A percentile compares a stretch with the other conserved stretches of the same genome.
Conservation (phyloP, 495 filamentous ascomycete genomes). For the Penicillium pancosmium region DNA sequence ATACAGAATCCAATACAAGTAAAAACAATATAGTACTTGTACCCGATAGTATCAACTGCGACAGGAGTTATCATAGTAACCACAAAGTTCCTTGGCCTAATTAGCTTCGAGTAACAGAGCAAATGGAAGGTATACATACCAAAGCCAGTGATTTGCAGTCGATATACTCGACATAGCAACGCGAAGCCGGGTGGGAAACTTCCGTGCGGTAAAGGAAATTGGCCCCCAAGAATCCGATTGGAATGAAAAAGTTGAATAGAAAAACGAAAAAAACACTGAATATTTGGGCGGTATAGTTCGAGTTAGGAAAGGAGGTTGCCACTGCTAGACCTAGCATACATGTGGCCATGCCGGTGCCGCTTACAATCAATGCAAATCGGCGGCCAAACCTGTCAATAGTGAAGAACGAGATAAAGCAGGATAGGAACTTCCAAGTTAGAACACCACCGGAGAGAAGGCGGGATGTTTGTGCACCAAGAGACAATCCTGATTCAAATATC, state of each 20-base stretch:
- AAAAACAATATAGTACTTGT: conserved; percentile 40
- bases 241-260: conserved; percentile 61
- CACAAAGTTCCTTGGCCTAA: conserved; percentile 48
- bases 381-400: conserved; percentile 54
- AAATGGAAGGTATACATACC: conserved; percentile 3
- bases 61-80: conserved; percentile 59
- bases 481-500: conserved; percentile 24
- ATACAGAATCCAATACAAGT: conserved; percentile 25
- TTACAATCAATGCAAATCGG: conserved; percentile 48
- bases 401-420: conserved; percentile 40
- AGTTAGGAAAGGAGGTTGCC: conserved; percentile 14
- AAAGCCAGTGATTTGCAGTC: conserved; percentile 41
- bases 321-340: conserved; percentile 50
- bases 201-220: conserved; percentile 60
- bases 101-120: too few species aligned
- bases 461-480: conserved; percentile 12
- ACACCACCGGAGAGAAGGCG: conserved; percentile 24
- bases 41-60: conserved; percentile 23
- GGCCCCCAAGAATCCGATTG: conserved; percentile 57
- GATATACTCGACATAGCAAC: conserved; percentile 48
- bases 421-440: conserved; percentile 49
- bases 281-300: conserved; percentile 5
- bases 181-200: conserved; percentile 52
- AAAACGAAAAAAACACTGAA: conserved; percentile 48
- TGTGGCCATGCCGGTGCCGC: conserved; percentile 44